Evolutionary conservation across 2,329 filamentous ascomycete species (phyloP), one percentile per base, ranked within the genome.

Genomic region (Blastomyces emzantsi): DNA sequence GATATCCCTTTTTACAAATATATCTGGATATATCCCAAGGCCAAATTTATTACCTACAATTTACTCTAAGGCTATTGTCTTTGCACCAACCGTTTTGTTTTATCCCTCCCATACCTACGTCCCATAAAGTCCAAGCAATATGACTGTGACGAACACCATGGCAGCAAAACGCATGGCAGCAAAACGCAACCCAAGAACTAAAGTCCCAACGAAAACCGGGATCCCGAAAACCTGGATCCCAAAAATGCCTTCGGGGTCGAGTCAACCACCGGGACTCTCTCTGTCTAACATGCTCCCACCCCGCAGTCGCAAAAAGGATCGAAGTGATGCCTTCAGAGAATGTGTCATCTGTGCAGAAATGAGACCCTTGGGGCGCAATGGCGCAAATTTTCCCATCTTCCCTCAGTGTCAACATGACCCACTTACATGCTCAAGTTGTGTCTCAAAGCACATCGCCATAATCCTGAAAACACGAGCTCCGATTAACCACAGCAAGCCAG

Each of bases 291-390:
- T n/a, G 13, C 28, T 15, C 55, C 19, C 25, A 22, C 7, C 25
- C 39, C 55, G 25, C 36, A 63, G n/a, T 6, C 52, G 43, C 11
- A 58, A 47, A 30, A 61, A 61, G 47, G 52, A 28, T 39, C 43
- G 30, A 17, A 56, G 30, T 39, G 39, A 61, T 19, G 49, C 55
- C 13, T 52, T 28, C 17, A 64, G 63, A 15, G 58, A 63, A 63
- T 67, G 66, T 33, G 8, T 58, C 19, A 63, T 66, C n/a, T 67
- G 66, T 63, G 33, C 47, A 39, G 60, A 64, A 56, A 54, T 15
- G 9, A 63, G 63, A 33, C 57, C 51, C 13, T 2, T 63, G 8
- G 64, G 61, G 43, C 45, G n/a, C 9, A 62, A 61, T 7, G 57
- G 56, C 11, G 58, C 64, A 13, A 62, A 61, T 45, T 66, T 67